These are phyloP conservation scores for Neophaeococcomyces aloes DNA, from an alignment of 2,329 filamentous ascomycete genomes.

Conservation along the genomic window DNA sequence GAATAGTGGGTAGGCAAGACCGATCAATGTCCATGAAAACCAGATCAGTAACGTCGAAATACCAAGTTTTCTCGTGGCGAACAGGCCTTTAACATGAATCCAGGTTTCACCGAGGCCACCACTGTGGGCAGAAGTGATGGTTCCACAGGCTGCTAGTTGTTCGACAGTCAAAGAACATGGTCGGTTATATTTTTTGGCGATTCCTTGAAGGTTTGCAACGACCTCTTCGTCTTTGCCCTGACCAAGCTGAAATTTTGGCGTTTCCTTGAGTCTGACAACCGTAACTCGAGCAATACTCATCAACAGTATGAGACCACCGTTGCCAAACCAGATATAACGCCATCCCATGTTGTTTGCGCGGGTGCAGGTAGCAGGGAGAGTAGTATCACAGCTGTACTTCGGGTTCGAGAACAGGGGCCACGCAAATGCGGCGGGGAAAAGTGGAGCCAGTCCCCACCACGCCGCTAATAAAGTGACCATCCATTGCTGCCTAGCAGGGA, in stretches of 20 bases:
- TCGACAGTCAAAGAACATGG: constrained; percentile 44
- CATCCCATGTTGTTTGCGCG: constrained; percentile 51
- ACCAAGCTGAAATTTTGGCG: constrained; percentile 66
- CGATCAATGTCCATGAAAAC: constrained; percentile 61
- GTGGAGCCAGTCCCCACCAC: constrained; percentile 27
- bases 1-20: constrained; percentile 48
- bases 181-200: constrained; percentile 44
- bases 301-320: constrained; percentile 58
- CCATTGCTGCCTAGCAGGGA: constrained; percentile 52
- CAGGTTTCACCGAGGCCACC: constrained; percentile 13
- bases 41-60: constrained; percentile 48
- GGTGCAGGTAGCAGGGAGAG: constrained; percentile 31
- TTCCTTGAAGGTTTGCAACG: constrained; percentile 45
- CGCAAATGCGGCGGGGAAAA: constrained; percentile 17
- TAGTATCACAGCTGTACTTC: constrained; percentile 11
- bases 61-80: constrained; percentile 53
- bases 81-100: constrained; percentile 55
- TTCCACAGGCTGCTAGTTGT: constrained; percentile 38
- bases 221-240: constrained; percentile 61
- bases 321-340: constrained; percentile 60
- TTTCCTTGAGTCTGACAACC: constrained; percentile 62
- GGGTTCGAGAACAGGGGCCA: constrained; percentile 17
- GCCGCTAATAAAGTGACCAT: constrained; percentile 32
- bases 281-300: constrained; percentile 61
- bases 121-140: constrained; percentile 16